Base-by-base conservation (phyloP, 352 stramenopile genomes). In the Pilasporangium apinafurcum region DNA sequence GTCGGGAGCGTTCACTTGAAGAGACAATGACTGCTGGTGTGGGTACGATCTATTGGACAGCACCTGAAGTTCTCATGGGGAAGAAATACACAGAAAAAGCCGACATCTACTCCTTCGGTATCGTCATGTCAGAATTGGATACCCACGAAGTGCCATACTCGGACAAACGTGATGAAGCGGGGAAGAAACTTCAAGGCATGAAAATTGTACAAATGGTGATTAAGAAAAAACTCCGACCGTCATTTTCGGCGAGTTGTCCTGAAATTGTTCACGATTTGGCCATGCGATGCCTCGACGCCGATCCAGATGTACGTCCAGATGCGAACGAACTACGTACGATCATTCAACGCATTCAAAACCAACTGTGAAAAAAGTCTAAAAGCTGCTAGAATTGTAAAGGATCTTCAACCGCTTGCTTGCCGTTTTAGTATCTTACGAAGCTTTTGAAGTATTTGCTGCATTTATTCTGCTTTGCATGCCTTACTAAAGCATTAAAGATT, bases 181-280 rank as follows among this genome's bases (percentile, higher is more conserved):
- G 74, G 37, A 83, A 84, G 51, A 82, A 87, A 45, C 53, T 91
- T 33, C 76, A 89, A 48, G 70, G 70, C 13, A 91, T 90, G 74
- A 87, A 89, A 57, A 83, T 93, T 38, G 72, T 90, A 41, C 71
- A 91, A 49, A 79, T 86, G 60, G 81, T 93, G 43, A 85, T 87
- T 46, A 57, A 69, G 50, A 59, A 83, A 27, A 68, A 72, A 24
- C 34, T 90, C 36, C 71, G 75, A n/a, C 78, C 78, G 26, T 72
- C 77, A 35, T 84, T 93, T 35, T 66, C 62, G 14, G 22, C 48
- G 0, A 56, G 62, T 6, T 84, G 72, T 26, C 81, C 81, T n/a
- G 22, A 40, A 21, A 58, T 68, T 5, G 74, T 93, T 9, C 62
- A 68, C 21, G 67, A 83, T 29, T 51, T 93, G 16, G 76, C 73